phyloP scores from a whole-genome alignment of 768 basidiomycete genomes.

The Lyophyllum semitale region DNA sequence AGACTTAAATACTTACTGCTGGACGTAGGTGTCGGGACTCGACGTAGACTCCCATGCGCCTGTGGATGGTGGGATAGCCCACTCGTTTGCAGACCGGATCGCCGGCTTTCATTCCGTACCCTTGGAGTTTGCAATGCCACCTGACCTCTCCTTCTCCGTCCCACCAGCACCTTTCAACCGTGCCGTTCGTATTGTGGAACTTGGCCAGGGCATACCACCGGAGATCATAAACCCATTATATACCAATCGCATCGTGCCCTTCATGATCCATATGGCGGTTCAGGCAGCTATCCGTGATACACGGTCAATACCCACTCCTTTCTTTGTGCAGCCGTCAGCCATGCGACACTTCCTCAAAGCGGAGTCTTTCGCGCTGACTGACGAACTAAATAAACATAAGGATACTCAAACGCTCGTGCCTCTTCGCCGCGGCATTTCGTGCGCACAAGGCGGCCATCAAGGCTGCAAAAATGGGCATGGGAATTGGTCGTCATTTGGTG shows the following conservation, averaged over 20 bases:
- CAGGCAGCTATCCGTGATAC: neutral
- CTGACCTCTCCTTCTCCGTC: neutral
- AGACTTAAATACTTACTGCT: neutral
- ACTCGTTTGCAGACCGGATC: neutral
- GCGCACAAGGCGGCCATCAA: neutral
- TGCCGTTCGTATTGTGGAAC: neutral
- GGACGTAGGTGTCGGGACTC: neutral
- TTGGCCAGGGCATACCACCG: neutral
- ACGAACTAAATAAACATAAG: neutral
- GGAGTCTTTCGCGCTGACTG: neutral
- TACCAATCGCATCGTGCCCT: neutral
- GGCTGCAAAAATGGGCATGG: neutral
- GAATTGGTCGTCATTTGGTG: neutral
- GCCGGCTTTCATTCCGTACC: neutral
- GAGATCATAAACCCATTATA: neutral
- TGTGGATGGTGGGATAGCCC: neutral
- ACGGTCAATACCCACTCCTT: neutral
- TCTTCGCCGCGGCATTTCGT: neutral
- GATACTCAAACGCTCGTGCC: neutral
- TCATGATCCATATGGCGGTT: conserved; percentile 1
- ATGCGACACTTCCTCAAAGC: neutral
- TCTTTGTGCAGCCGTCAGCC: neutral
- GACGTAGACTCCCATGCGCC: conserved; percentile 2
- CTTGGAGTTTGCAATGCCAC: neutral
- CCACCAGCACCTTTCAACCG: neutral